Percentiles rank a stretch among this genome's conserved stretches.
phyloP scores from a whole-genome alignment of 2,329 filamentous ascomycete species.

The Dendrostoma leiphaemia region DNA sequence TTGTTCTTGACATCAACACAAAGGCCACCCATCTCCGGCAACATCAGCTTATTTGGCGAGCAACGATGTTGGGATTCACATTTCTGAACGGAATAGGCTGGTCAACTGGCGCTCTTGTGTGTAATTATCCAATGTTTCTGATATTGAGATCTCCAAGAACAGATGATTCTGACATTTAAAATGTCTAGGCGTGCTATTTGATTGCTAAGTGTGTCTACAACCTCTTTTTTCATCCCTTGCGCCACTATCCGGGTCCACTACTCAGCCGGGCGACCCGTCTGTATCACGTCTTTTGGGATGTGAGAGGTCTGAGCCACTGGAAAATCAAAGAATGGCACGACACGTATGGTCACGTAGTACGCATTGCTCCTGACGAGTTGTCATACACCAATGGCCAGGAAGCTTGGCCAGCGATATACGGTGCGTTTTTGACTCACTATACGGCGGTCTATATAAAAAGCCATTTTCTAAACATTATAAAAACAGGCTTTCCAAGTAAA shows the following conservation, averaged over 20 bases:
- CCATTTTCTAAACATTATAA: no score
- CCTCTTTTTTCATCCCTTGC: conserved; percentile 21
- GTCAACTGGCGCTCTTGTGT: neutral
- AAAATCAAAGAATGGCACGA: conserved; percentile 14
- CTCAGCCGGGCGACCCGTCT: conserved; percentile 18
- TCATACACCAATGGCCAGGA: neutral
- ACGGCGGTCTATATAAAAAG: neutral
- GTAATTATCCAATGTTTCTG: neutral
- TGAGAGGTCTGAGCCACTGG: conserved; percentile 10
- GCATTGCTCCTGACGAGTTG: conserved; percentile 12
- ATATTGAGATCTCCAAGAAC: neutral
- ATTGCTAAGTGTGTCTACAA: conserved; percentile 14
- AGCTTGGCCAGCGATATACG: conserved; percentile 12
- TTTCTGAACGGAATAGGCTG: neutral
- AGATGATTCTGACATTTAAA: neutral
- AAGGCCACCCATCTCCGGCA: neutral
- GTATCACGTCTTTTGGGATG: conserved; percentile 8
- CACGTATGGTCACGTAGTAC: conserved; percentile 6
- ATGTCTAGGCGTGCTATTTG: neutral
- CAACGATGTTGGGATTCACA: neutral
- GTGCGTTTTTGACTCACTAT: neutral
- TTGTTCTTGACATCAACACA: no score
- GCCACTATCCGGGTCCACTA: conserved; percentile 21
- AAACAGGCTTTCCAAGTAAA: conserved; percentile 5
- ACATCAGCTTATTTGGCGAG: neutral